These are phyloP conservation scores for Plasmodium gonderi DNA, from an alignment of 169 alveolate species.

Conservation along the genomic window DNA sequence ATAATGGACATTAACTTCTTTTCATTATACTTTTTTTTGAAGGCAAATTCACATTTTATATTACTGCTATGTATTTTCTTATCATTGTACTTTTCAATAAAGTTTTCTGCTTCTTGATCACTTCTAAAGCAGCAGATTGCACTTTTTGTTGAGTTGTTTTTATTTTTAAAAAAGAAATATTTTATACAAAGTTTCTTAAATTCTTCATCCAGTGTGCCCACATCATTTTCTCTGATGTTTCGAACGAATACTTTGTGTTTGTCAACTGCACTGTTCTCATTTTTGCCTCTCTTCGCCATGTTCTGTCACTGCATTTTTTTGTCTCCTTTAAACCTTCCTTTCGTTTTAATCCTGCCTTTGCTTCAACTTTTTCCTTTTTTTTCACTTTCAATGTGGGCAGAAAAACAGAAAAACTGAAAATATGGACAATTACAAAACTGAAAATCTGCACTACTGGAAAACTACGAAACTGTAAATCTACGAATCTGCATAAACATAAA, in stretches of 20 bases:
- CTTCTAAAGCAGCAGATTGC: constrained; percentile 57
- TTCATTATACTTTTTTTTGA: constrained; percentile 28
- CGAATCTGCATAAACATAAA: too few relatives aligned
- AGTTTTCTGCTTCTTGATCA: constrained; percentile 54
- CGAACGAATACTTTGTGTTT: constrained; percentile 69
- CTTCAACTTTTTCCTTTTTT: background rate
- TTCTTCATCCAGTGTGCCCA: background rate
- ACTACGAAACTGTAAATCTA: too few relatives aligned
- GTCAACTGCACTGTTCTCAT: constrained; percentile 15
- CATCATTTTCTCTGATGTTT: constrained; percentile 42
- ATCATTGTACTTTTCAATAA: constrained; percentile 33
- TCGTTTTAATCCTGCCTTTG: background rate
- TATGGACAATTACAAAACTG: background rate
- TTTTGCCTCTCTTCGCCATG: background rate
- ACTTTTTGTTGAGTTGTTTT: constrained; percentile 21
- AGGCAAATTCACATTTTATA: constrained; percentile 59
- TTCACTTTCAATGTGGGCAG: background rate
- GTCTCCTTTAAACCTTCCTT: background rate
- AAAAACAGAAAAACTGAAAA: background rate
- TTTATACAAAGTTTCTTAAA: constrained; percentile 38
- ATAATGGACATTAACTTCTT: constrained; percentile 26
- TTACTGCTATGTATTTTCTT: background rate
- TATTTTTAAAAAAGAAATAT: constrained; percentile 57
- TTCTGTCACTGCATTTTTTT: constrained; percentile 6
- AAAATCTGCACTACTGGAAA: background rate